phyloP scores from a whole-genome alignment of 345 rosid species.

The Lenwebbia sp. region DNA sequence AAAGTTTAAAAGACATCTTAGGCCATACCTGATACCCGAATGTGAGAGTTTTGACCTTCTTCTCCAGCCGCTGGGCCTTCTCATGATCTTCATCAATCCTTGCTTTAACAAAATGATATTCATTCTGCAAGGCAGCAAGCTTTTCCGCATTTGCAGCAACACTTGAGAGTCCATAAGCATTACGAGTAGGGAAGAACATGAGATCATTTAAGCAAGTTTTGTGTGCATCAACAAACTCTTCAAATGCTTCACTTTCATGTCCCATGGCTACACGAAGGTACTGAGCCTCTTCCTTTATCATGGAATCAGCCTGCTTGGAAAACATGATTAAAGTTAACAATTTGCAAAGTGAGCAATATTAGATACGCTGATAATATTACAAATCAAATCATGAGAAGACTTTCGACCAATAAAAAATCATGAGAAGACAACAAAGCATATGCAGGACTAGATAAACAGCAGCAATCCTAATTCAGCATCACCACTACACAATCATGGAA shows the following conservation, averaged over 20 bases:
- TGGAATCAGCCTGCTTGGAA: conserved; percentile 50
- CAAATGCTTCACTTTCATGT: conserved; percentile 75
- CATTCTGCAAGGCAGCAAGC: conserved; percentile 73
- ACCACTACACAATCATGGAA: background rate
- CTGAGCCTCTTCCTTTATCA: conserved; percentile 64
- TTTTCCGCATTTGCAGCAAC: conserved; percentile 91
- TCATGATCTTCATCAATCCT: conserved; percentile 77
- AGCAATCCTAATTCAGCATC: background rate
- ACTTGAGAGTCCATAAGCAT: conserved; percentile 83
- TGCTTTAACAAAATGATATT: conserved; percentile 60
- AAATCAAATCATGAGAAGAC: background rate
- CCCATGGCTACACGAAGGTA: conserved; percentile 80
- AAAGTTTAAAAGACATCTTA: background rate
- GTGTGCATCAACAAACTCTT: conserved; percentile 85
- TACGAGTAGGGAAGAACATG: conserved; percentile 90
- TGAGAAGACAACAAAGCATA: background rate
- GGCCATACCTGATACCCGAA: conserved; percentile 87
- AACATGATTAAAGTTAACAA: background rate
- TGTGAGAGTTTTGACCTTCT: conserved; percentile 68
- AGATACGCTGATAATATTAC: background rate
- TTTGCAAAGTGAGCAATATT: background rate
- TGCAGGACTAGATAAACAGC: background rate
- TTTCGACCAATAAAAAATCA: background rate
- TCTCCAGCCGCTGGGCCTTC: conserved; percentile 77
- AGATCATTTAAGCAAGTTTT: conserved; percentile 82